Percentiles rank a stretch among this genome's conserved stretches.
Conservation (phyloP, 2,329 filamentous ascomycete genomes). For the Daldinia eschscholtzii region DNA sequence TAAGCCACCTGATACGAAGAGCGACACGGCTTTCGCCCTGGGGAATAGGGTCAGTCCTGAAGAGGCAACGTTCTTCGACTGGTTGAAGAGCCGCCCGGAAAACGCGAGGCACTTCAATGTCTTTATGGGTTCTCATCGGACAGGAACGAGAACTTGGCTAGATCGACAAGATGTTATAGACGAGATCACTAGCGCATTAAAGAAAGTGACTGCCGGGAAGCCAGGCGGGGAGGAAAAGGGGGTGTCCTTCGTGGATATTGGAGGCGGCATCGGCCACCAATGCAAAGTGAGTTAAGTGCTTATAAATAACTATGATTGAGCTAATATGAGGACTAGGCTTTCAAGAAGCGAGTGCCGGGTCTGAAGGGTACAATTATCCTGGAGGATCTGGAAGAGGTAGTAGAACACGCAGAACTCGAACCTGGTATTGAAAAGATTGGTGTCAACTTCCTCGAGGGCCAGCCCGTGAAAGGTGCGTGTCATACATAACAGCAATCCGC, state of each 20-base stretch:
- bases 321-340: constrained; percentile 29
- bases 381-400: constrained; percentile 37
- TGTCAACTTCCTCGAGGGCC: constrained; percentile 31
- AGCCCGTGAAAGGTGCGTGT: constrained; percentile 35
- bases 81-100: constrained; percentile 36
- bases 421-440: constrained; percentile 34
- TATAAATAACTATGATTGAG: not conserved
- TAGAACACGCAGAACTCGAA: constrained; percentile 35
- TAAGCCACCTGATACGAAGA: constrained; percentile 18
- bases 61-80: constrained; percentile 36
- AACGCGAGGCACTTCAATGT: constrained; percentile 35
- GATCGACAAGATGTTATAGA: constrained; percentile 24
- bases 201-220: constrained; percentile 30
- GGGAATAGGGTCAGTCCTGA: constrained; percentile 33
- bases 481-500: not conserved
- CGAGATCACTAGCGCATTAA: constrained; percentile 27
- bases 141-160: constrained; percentile 27
- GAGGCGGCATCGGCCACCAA: constrained; percentile 38
- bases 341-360: constrained; percentile 28
- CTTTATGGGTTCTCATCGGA: constrained; percentile 36
- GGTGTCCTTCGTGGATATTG: constrained; percentile 38
- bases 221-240: constrained; percentile 11
- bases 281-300: constrained; percentile 29
- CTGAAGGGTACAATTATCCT: constrained; percentile 30
- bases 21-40: constrained; percentile 35